Evolutionary conservation across 2,329 filamentous ascomycete species (phyloP).

Genomic region (Beauveria brongniartii): DNA sequence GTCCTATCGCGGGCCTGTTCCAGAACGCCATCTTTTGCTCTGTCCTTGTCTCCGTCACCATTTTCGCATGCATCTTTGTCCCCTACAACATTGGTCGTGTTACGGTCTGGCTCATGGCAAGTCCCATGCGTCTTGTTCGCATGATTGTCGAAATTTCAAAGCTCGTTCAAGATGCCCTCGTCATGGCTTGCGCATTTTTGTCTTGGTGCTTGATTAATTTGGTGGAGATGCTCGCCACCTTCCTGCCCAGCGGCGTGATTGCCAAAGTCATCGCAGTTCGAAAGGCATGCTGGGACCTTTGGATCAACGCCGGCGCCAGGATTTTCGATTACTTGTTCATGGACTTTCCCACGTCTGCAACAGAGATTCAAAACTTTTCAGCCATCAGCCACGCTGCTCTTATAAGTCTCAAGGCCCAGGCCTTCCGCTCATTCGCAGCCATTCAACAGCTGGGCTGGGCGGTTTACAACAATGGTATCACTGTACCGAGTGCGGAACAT

Average conservation of each 20-base stretch:
- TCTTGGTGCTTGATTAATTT: constrained; percentile 36
- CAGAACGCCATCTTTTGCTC: constrained; percentile 95
- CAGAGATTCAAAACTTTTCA: constrained; percentile 69
- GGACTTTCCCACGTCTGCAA: constrained; percentile 43
- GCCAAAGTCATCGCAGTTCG: constrained; percentile 24
- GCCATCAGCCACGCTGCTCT: constrained; percentile 67
- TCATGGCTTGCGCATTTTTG: constrained; percentile 54
- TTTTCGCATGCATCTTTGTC: constrained; percentile 78
- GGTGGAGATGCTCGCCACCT: constrained; percentile 28
- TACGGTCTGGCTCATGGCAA: constrained; percentile 69
- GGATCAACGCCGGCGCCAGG: constrained; percentile 35
- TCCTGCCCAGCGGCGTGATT: constrained; percentile 25
- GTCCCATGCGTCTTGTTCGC: constrained; percentile 68
- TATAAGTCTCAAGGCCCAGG: constrained; percentile 47
- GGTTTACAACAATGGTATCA: constrained; percentile 36
- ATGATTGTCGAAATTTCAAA: constrained; percentile 68
- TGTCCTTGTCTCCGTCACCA: constrained; percentile 78
- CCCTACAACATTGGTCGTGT: constrained; percentile 90
- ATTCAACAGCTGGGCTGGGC: constrained; percentile 33
- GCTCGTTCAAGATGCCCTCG: constrained; percentile 64
- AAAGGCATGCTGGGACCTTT: constrained; percentile 35
- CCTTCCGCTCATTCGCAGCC: constrained; percentile 32
- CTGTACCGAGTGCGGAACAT: constrained; percentile 16
- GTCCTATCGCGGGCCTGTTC: constrained; percentile 78
- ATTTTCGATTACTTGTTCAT: constrained; percentile 42